Conservation (phyloP, 2,329 filamentous ascomycete genomes). For the Trichoderma sp. region DNA sequence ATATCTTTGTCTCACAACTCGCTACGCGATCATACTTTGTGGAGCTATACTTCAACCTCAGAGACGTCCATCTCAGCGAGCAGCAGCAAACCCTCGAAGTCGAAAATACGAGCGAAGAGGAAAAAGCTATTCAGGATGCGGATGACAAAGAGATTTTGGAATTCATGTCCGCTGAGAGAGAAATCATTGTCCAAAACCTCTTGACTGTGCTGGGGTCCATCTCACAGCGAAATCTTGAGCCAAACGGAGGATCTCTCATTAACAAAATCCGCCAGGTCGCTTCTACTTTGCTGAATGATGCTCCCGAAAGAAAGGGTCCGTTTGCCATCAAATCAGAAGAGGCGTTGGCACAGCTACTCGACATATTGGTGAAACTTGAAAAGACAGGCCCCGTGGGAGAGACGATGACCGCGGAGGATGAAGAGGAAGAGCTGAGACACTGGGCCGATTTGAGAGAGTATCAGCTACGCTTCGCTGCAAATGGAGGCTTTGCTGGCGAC, state of each 20-base stretch:
- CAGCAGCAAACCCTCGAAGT: conserved; percentile 43
- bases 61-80: conserved; percentile 64
- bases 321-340: conserved; percentile 65
- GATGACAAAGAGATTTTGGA: conserved; percentile 58
- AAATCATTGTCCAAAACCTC: conserved; percentile 79
- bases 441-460: conserved; percentile 83
- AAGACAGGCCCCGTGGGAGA: conserved; percentile 54
- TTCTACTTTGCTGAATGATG: conserved; percentile 71
- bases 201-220: conserved; percentile 75
- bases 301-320: conserved; percentile 54
- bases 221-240: conserved; percentile 82
- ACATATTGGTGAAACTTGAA: conserved; percentile 75
- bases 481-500: conserved; percentile 56
- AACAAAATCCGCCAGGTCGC: conserved; percentile 86
- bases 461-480: conserved; percentile 71
- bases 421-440: conserved; percentile 74
- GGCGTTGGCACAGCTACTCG: conserved; percentile 72
- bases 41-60: conserved; percentile 80
- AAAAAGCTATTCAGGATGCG: conserved; percentile 45
- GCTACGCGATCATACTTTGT: conserved; percentile 83
- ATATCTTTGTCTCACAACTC: conserved; percentile 81
- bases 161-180: conserved; percentile 74
- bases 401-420: conserved; percentile 59
- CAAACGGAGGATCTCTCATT: conserved; percentile 67
- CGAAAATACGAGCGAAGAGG: conserved; percentile 42